Evolutionary conservation across 257 asterid species (phyloP).

Genomic region (Galeopsis tetrahit): DNA sequence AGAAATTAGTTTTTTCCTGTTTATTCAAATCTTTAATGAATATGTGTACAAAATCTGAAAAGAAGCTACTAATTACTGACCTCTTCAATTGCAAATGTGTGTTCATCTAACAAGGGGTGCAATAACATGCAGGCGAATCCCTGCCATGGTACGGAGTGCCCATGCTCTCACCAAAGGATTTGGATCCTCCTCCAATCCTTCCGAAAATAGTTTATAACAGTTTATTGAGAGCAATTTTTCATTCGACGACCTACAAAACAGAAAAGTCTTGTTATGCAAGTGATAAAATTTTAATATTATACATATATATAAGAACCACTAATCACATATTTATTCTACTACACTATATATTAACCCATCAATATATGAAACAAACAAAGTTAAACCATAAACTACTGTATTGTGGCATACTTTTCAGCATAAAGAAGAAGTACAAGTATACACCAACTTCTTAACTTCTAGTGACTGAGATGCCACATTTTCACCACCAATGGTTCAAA

Average conservation of each 20-base stretch:
- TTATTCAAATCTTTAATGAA: background rate
- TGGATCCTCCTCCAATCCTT: slow-evolving; percentile 93
- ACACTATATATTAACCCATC: slow-evolving; percentile 17
- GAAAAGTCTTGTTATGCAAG: background rate
- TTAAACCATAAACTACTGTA: slow-evolving; percentile 22
- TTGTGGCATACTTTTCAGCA: slow-evolving; percentile 74
- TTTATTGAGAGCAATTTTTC: slow-evolving; percentile 91
- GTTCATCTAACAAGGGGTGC: slow-evolving; percentile 91
- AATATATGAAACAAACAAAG: slow-evolving; percentile 7
- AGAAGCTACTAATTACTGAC: slow-evolving; percentile 47
- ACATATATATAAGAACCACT: background rate
- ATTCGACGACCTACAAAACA: slow-evolving; percentile 72
- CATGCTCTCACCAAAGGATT: slow-evolving; percentile 94
- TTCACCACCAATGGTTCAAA: slow-evolving; percentile 76
- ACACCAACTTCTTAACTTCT: slow-evolving; percentile 95
- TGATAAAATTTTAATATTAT: background rate
- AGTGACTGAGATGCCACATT: slow-evolving; percentile 87
- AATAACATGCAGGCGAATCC: slow-evolving; percentile 87
- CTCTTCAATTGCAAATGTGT: slow-evolving; percentile 73
- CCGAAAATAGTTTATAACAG: slow-evolving; percentile 89
- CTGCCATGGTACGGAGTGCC: slow-evolving; percentile 99
- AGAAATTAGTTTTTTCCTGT: slow-evolving; percentile 3
- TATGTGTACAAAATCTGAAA: slow-evolving; percentile 4
- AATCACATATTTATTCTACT: slow-evolving; percentile 1
- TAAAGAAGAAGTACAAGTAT: slow-evolving; percentile 92